Evolutionary conservation across 306 rosid genomes (phyloP).

Genomic region (Delonix regia): DNA sequence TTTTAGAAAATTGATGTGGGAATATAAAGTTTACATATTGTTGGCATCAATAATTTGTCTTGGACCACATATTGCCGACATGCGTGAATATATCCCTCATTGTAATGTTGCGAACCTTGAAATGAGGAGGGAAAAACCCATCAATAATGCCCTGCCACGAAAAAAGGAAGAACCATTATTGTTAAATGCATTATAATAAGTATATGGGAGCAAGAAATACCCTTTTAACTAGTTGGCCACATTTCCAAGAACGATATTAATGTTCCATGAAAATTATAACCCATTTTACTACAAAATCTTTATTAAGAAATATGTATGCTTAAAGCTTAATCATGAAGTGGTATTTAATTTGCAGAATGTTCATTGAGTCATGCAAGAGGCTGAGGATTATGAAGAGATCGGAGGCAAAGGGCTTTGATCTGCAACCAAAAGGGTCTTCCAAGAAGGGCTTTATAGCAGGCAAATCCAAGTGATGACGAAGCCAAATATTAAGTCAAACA

Average conservation of each 20-base stretch:
- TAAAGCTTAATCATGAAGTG: neutral
- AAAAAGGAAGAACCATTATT: slow-evolving; percentile 24
- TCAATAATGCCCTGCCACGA: slow-evolving; percentile 14
- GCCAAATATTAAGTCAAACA: neutral
- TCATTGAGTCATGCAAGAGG: slow-evolving; percentile 78
- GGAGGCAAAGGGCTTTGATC: slow-evolving; percentile 63
- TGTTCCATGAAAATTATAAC: neutral
- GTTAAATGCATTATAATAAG: neutral
- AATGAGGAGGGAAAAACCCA: slow-evolving; percentile 6
- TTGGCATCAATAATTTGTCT: slow-evolving; percentile 19
- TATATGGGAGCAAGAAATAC: neutral
- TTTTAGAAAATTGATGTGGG: neutral
- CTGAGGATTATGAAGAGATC: slow-evolving; percentile 79
- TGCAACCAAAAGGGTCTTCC: slow-evolving; percentile 61
- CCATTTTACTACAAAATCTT: neutral
- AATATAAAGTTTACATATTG: neutral
- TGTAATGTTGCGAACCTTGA: slow-evolving; percentile 40
- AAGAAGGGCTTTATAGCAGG: slow-evolving; percentile 42
- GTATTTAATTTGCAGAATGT: slow-evolving; percentile 63
- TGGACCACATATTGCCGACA: slow-evolving; percentile 48
- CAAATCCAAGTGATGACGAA: slow-evolving; percentile 29
- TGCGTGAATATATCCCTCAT: slow-evolving; percentile 37
- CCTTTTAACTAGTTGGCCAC: slow-evolving; percentile 20
- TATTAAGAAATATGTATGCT: neutral
- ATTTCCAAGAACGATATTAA: slow-evolving; percentile 21